These are phyloP conservation scores for Paracamarosporium sp. DNA, from an alignment of 2,329 filamentous ascomycete species.

Conservation along the genomic window DNA sequence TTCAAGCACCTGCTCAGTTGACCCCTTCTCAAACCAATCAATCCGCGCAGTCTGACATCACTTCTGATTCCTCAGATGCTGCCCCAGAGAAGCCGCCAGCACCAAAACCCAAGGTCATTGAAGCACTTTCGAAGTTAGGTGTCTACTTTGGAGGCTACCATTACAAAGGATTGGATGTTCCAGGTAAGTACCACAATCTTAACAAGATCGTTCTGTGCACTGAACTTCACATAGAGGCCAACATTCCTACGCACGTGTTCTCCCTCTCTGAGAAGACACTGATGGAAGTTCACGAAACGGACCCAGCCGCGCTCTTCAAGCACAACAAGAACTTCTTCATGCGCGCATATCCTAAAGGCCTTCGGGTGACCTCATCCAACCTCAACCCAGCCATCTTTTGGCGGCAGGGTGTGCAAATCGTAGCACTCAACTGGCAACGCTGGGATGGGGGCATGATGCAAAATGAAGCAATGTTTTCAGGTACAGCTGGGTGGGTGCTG, in stretches of 20 bases:
- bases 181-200: slow-evolving; percentile 52
- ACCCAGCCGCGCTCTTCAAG: slow-evolving; percentile 69
- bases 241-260: slow-evolving; percentile 68
- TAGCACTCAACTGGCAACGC: slow-evolving; percentile 92
- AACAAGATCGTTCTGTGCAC: not conserved
- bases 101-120: slow-evolving; percentile 66
- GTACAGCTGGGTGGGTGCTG: slow-evolving; percentile 80
- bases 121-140: slow-evolving; percentile 74
- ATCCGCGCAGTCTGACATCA: slow-evolving; percentile 34
- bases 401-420: slow-evolving; percentile 88
- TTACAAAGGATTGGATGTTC: slow-evolving; percentile 74
- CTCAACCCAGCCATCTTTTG: slow-evolving; percentile 85
- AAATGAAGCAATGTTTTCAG: slow-evolving; percentile 89
- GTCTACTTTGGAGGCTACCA: slow-evolving; percentile 88
- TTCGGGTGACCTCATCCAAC: slow-evolving; percentile 84
- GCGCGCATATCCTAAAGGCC: slow-evolving; percentile 85
- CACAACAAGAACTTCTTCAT: slow-evolving; percentile 86
- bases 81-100: slow-evolving; percentile 56
- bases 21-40: slow-evolving; percentile 28
- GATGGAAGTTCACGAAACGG: slow-evolving; percentile 69
- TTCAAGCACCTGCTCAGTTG: slow-evolving; percentile 35
- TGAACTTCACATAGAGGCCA: slow-evolving; percentile 43
- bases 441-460: slow-evolving; percentile 95
- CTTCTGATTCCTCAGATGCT: slow-evolving; percentile 39
- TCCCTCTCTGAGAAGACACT: slow-evolving; percentile 68